phyloP scores from a whole-genome alignment of 202 grass and related monocot species.

The Saccharum hybrid region DNA sequence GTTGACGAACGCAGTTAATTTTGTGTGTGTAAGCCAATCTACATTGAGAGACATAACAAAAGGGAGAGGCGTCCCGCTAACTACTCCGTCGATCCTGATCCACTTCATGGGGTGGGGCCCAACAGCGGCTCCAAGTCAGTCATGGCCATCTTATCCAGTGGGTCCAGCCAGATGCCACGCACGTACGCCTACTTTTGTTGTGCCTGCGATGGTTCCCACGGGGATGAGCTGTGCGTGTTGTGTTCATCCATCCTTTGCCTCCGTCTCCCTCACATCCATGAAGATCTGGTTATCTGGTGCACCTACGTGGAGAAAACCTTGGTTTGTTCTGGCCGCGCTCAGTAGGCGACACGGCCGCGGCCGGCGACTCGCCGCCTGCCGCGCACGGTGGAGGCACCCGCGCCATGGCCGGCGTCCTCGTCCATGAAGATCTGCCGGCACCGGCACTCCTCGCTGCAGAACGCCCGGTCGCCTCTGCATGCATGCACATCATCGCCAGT shows the following conservation, averaged over 20 bases:
- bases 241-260: too few species aligned
- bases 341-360: slow-evolving; percentile 41
- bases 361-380: slow-evolving; percentile 1
- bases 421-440: slow-evolving; percentile 62
- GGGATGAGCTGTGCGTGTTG: background rate
- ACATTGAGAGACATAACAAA: slow-evolving; percentile 3
- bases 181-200: background rate
- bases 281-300: background rate
- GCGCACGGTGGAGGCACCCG: background rate
- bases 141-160: slow-evolving; percentile 48
- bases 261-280: background rate
- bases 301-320: background rate
- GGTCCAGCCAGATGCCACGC: slow-evolving; percentile 41
- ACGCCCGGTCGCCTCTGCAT: slow-evolving; percentile 62
- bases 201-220: slow-evolving; percentile 9
- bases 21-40: slow-evolving; percentile 7
- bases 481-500: background rate
- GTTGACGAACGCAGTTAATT: background rate
- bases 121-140: background rate
- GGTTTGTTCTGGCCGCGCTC: background rate
- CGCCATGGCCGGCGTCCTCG: slow-evolving; percentile 4
- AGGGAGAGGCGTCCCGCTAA: background rate
- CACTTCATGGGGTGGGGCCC: slow-evolving; percentile 31
- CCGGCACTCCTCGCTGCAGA: slow-evolving; percentile 73
- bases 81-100: slow-evolving; percentile 16